phyloP scores from a whole-genome alignment of 306 rosid species.

The Herpetospermum pedunculosum region DNA sequence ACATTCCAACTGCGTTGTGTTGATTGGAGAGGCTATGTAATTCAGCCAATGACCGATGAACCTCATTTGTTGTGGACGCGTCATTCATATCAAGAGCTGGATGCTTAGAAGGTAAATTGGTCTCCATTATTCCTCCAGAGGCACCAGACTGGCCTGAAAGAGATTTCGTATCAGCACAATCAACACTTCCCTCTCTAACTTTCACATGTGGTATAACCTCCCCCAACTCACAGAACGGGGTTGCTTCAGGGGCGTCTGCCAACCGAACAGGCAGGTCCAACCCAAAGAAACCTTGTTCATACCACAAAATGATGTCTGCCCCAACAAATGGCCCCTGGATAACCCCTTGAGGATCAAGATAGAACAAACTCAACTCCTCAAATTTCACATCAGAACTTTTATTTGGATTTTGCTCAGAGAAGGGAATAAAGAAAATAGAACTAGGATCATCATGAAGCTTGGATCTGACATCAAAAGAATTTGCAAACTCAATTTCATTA shows the following conservation, averaged over 20 bases:
- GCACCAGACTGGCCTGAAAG: slow-evolving; percentile 20
- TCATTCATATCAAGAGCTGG: slow-evolving; percentile 16
- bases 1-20: slow-evolving; percentile 20
- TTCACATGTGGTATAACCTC: slow-evolving; percentile 40
- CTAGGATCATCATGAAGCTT: slow-evolving; percentile 24
- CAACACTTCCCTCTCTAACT: slow-evolving; percentile 13
- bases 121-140: slow-evolving; percentile 19
- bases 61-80: slow-evolving; percentile 18
- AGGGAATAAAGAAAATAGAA: slow-evolving; percentile 20
- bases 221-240: slow-evolving; percentile 37
- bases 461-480: slow-evolving; percentile 19
- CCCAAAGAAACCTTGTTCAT: slow-evolving; percentile 56
- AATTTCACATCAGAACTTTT: slow-evolving; percentile 13
- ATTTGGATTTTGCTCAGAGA: slow-evolving; percentile 18
- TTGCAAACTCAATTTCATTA: slow-evolving; percentile 14
- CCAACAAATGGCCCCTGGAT: slow-evolving; percentile 48
- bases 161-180: slow-evolving; percentile 15
- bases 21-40: slow-evolving; percentile 20
- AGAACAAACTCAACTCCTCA: slow-evolving; percentile 33
- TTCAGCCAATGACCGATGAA: slow-evolving; percentile 14
- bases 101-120: slow-evolving; percentile 17
- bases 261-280: slow-evolving; percentile 43
- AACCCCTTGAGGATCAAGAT: slow-evolving; percentile 57
- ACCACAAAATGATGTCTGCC: slow-evolving; percentile 46
- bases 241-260: slow-evolving; percentile 36